Evolutionary conservation across 2,329 filamentous ascomycete species (phyloP), one percentile per base, ranked within the genome.

Genomic region (Pyrenochaeta sp.): DNA sequence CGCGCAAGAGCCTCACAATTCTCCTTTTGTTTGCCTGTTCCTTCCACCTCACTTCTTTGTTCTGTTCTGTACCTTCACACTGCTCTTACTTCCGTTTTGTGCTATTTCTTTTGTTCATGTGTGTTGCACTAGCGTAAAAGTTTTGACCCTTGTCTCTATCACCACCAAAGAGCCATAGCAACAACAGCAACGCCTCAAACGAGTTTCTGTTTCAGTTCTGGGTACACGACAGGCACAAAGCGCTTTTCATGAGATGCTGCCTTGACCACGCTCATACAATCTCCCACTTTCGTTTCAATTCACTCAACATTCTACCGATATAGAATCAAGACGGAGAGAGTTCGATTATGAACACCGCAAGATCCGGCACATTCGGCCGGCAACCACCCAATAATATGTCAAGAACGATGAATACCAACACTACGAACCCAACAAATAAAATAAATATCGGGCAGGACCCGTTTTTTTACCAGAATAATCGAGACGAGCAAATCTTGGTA

Each of bases 141-240:
- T 61, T 56, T 58, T 44, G 29, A 45, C 33, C 56, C 48, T 48
- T 45, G 37, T 51, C 43, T 56, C 58, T 15, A n/a, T 42, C 15
- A 58, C 51, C 49, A 66, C 55, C 63, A 66, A 63, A 64, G 56
- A 60, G 56, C 54, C 51, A 57, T 47, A 56, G 12, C 48, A 45
- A 59, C 66, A 61, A 60, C 54, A 64, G 44, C 47, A 66, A 54
- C 58, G 60, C 57, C 63, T 61, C 67, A 65, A 63, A 69, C 69
- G 32, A 27, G 37, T 55, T 56, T 60, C 64, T 59, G 63, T 70
- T 71, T 70, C 66, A 66, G 18, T 54, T 59, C 56, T 47, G 37
- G 42, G 46, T 55, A 44, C 37, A 47, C 29, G 44, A 32, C 47
- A 40, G 63, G 44, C 49, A 70, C 63, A 70, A 68, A 60, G 58